Evolutionary conservation across 345 rosid species (phyloP).

Genomic region (Eucalyptus erythrocorys): DNA sequence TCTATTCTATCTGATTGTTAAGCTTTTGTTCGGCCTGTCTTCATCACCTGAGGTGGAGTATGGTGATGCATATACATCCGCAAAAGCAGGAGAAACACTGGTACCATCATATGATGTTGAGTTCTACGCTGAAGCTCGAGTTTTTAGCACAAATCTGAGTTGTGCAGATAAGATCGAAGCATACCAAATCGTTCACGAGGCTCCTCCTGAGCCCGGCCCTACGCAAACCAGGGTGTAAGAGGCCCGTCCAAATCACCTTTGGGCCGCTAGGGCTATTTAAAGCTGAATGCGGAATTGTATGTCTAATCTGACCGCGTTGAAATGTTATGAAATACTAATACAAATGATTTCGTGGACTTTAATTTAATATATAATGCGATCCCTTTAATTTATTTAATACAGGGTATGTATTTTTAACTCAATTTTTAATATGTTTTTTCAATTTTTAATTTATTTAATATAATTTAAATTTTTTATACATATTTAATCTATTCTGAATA

Average conservation of each 20-base stretch:
- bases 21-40: not conserved
- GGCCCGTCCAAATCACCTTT: not conserved
- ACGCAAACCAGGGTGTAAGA: not conserved
- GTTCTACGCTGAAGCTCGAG: not conserved
- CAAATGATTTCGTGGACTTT: no score
- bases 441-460: no score
- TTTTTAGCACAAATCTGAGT: not conserved
- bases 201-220: not conserved
- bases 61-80: not conserved
- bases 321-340: no score
- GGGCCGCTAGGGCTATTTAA: not conserved
- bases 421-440: no score
- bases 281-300: not conserved
- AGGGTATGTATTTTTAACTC: no score
- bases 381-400: no score
- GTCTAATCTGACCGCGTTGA: not conserved
- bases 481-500: no score
- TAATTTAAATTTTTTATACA: rapidly evolving
- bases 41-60: not conserved
- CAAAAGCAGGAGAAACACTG: not conserved
- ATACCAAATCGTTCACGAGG: not conserved
- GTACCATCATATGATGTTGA: not conserved
- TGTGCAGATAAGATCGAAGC: not conserved
- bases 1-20: not conserved
- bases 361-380: no score